These are phyloP conservation scores for Fibroporia radiculosa DNA, from an alignment of 768 basidiomycete species.

Conservation along the genomic window DNA sequence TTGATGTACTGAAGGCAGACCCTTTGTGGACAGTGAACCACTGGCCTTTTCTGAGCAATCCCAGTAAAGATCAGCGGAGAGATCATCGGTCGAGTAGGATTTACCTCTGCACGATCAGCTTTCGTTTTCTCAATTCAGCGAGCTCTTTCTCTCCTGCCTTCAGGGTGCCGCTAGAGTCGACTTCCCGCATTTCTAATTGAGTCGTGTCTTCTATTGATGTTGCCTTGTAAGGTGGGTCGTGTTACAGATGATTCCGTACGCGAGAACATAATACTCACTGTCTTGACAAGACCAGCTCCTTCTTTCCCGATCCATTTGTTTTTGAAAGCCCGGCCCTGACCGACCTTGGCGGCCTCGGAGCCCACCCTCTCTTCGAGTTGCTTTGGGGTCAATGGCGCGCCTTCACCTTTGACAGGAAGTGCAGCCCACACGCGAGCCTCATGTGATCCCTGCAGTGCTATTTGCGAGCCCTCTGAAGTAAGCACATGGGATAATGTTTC, in stretches of 20 bases:
- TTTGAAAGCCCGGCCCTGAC: slow-evolving; percentile 94
- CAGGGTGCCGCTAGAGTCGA: slow-evolving; percentile 66
- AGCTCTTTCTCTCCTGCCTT: slow-evolving; percentile 73
- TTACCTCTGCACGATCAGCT: slow-evolving; percentile 79
- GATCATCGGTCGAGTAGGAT: background rate
- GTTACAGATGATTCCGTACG: background rate
- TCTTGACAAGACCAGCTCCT: slow-evolving; percentile 77
- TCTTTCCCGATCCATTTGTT: slow-evolving; percentile 95
- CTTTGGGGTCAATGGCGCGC: slow-evolving; percentile 52
- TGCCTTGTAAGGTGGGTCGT: slow-evolving; percentile 32
- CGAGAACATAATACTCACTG: slow-evolving; percentile 42
- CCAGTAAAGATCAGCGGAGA: slow-evolving; percentile 5
- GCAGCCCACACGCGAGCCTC: slow-evolving; percentile 93
- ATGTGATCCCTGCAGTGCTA: slow-evolving; percentile 80
- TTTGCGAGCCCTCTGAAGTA: slow-evolving; percentile 76
- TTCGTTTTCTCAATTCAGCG: slow-evolving; percentile 86
- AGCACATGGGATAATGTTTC: slow-evolving; percentile 68
- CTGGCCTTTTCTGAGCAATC: slow-evolving; percentile 70
- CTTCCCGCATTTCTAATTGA: slow-evolving; percentile 62
- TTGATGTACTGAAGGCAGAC: slow-evolving; percentile 78
- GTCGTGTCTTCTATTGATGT: slow-evolving; percentile 66
- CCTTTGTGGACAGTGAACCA: slow-evolving; percentile 92
- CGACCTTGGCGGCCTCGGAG: slow-evolving; percentile 84
- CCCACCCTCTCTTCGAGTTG: slow-evolving; percentile 74
- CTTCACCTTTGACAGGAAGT: slow-evolving; percentile 64